Evolutionary conservation across 176 grass and related monocot species (phyloP), one percentile per base, ranked within the genome.

Genomic region (Echinochloa phyllopogon): DNA sequence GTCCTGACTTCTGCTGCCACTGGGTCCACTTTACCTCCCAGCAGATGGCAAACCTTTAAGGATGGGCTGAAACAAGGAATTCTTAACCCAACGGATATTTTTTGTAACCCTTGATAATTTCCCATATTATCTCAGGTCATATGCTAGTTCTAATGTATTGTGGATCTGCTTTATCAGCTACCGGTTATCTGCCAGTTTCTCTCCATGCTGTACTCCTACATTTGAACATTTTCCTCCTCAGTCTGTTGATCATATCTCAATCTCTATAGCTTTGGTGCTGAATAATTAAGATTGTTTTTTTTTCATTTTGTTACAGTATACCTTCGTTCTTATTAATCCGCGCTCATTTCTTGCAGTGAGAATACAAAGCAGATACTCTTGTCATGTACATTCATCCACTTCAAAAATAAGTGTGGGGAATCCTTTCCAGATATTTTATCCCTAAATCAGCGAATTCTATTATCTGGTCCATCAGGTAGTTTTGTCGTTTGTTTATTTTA

Each of bases 101-200:
- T 68, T 90, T 57, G 85, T 89, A 86, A 91, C 92, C 44, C 77
- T 94, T 82, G 86, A 93, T 56, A 82, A 90, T 78, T 95, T 95
- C 55, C 92, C 92, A 3, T 95, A 94, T 69, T 95, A 89, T 91
- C 72, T 98, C 85, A 94, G 95, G 95, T 95, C 25, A 85, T 82
- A 77, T 86, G 24, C 40, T 89, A 39, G 4, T 67, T 69, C 39
- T 67, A 18, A 68, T 52, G 0, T 64, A 58, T 38, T 42, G 20
- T 37, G 39, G 14, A 69, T 75, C 75, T 62, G 6, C 57, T 89
- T 80, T 56, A 39, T 55, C 43, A 63, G 60, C 60, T 63, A 63
- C 3, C 27, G 2, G 3, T 33, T 63, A 33, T 41, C 18, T 65
- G 14, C 6, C 33, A 65, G 63, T 18, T 53, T 73, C 20, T 72